Evolutionary conservation across 306 rosid species (phyloP).

Genomic region (Pachyrhizus erosus): DNA sequence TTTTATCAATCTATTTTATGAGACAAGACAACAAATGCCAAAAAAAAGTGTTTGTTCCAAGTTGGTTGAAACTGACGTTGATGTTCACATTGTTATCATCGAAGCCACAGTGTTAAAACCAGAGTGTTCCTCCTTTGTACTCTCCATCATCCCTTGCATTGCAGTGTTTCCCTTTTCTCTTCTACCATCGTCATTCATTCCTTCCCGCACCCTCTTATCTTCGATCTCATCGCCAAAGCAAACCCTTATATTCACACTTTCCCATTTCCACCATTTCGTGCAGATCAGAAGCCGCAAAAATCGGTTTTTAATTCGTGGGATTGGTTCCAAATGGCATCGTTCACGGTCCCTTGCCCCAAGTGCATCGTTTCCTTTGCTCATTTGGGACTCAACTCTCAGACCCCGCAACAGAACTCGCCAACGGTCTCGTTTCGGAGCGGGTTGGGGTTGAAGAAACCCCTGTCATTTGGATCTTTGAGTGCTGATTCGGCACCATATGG

Average conservation of each 20-base stretch:
- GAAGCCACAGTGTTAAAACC: conserved; percentile 35
- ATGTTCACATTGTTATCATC: conserved; percentile 48
- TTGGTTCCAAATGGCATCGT: conserved; percentile 63
- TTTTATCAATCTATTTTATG: neutral
- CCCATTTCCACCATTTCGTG: neutral
- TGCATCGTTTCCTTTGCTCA: conserved; percentile 42
- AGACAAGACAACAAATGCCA: neutral
- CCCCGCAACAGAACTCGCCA: conserved; percentile 28
- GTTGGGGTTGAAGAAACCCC: conserved; percentile 44
- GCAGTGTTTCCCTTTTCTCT: neutral
- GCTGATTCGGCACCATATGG: neutral
- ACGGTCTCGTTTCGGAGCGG: conserved; percentile 40
- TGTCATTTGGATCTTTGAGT: conserved; percentile 54
- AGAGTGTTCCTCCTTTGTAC: conserved; percentile 22
- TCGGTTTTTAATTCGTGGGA: conserved; percentile 39
- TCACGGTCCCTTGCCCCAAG: conserved; percentile 67
- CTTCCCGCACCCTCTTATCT: neutral
- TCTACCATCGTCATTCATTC: neutral
- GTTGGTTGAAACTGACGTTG: conserved; percentile 42
- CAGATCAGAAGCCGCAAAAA: conserved; percentile 22
- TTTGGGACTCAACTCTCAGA: conserved; percentile 45
- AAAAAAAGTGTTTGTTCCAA: conserved; percentile 36
- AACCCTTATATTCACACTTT: conserved; percentile 36
- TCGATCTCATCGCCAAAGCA: conserved; percentile 39
- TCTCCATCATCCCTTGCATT: conserved; percentile 15